Percentiles rank a stretch among this genome's conserved stretches.
Evolutionary conservation across 345 rosid genomes (phyloP).

Genomic region (Corchorus olitorius): DNA sequence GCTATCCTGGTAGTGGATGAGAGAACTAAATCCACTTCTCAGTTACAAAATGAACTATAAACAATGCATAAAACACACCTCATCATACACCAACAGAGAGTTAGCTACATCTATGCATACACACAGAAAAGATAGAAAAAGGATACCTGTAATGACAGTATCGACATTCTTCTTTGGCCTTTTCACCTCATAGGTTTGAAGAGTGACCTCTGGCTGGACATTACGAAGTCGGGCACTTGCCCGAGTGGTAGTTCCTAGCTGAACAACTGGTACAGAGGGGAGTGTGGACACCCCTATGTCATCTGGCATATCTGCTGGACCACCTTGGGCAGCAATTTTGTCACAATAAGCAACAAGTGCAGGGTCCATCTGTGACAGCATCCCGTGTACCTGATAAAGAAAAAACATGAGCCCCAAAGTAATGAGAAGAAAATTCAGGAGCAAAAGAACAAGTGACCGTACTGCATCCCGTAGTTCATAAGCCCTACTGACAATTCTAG

Average conservation of each 20-base stretch:
- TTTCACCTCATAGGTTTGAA: conserved; percentile 72
- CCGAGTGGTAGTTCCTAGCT: conserved; percentile 77
- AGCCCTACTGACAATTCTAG: conserved; percentile 93
- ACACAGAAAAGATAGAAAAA: not conserved
- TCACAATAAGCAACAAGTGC: conserved; percentile 81
- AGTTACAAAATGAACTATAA: not conserved
- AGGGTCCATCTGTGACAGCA: conserved; percentile 99
- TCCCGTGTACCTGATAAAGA: conserved; percentile 76
- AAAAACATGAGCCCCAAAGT: not conserved
- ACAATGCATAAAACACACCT: not conserved
- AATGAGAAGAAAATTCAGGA: not conserved
- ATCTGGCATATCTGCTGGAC: conserved; percentile 78
- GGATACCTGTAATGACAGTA: conserved; percentile 55
- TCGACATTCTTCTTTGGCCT: conserved; percentile 76
- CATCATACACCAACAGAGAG: not conserved
- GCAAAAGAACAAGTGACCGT: conserved; percentile 26
- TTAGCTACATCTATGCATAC: not conserved
- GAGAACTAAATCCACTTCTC: conserved; percentile 8
- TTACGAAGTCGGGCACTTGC: conserved; percentile 95
- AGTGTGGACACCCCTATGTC: conserved; percentile 64
- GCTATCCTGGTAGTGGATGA: not conserved
- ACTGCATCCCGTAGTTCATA: conserved; percentile 96
- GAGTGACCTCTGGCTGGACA: conserved; percentile 79
- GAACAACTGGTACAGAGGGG: conserved; percentile 71
- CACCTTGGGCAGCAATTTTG: conserved; percentile 87